These are phyloP conservation scores for Ophiostoma quercus DNA, from an alignment of 2,329 filamentous ascomycete genomes.

Conservation along the genomic window DNA sequence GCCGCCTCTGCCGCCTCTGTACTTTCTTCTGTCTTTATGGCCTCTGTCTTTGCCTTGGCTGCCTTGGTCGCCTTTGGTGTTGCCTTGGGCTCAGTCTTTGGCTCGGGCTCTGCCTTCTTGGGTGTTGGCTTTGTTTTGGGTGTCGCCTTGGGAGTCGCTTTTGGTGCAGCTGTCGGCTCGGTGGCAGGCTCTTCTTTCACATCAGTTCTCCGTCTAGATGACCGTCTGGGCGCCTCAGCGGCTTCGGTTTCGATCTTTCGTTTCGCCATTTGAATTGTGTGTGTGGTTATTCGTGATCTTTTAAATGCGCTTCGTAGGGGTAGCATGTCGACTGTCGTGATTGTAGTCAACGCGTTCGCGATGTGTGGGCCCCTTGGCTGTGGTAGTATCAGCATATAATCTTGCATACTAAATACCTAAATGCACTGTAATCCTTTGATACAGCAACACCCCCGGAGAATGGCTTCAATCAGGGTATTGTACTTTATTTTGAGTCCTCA, in stretches of 20 bases:
- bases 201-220: slow-evolving; percentile 3
- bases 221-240: background rate
- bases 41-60: background rate
- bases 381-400: background rate
- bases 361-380: background rate
- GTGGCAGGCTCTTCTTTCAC: background rate
- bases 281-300: background rate
- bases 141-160: background rate
- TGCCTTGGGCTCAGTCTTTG: background rate
- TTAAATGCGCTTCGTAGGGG: background rate
- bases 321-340: background rate
- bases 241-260: slow-evolving; percentile 8
- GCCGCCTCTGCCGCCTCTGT: background rate
- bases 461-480: no score
- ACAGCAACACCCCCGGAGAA: background rate
- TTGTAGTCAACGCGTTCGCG: background rate
- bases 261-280: background rate
- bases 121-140: background rate
- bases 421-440: background rate
- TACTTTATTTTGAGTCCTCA: no score
- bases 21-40: background rate
- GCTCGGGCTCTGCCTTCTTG: background rate
- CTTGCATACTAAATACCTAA: background rate
- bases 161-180: background rate
- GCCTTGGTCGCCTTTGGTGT: background rate